Base-by-base conservation (phyloP, 306 rosid species). In the Inga oerstediana region DNA sequence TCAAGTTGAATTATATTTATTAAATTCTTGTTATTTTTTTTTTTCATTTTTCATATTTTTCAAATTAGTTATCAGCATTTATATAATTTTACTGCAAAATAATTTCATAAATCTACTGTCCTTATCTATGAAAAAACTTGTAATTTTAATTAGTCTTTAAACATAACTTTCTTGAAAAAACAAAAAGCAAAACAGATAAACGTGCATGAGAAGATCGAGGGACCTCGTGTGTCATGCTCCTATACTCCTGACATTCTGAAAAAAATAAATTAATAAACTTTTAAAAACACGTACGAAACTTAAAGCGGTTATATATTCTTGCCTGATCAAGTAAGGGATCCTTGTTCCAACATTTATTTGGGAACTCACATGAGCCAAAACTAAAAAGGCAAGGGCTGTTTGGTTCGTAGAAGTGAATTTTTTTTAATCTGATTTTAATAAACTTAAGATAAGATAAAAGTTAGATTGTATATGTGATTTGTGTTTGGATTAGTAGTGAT, bases 321-420 rank as follows among this genome's bases (percentile, higher is more conserved):
- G 41, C 79, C 27, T 78, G 82, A 78, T 68, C 39, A 32, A 8
- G 27, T 49, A 48, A 66, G 82, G 74, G 74, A 83, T 27, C 24
- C 65, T 77, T 19, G 11, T 77, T 19, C 45, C 24, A 14, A 39
- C 74, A 16, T 67, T 68, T 68, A 68, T 37, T 68, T 39, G 14
- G n/a, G 41, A 37, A 37, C n/a, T 37, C 24, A 68, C 27, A 65
- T 14, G 41, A 37, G 14, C 74, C 74, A 19, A 67, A 16, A n/a
- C 22, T 6, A 34, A 35, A 64, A 34, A 34, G 22, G 44, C 72
- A 59, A 27, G 30, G 30, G 30, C 30, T 27, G 30, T 27, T 0
- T 27, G 30, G 30, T 0, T 27, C 1, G 1, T 27, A 27, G 30
- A 27, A 27, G 30, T 27, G 30, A 27, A 27, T 27, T 27, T 27